Evolutionary conservation across 2,329 filamentous ascomycete genomes (phyloP).

Genomic region (Penicillium capsulatum): DNA sequence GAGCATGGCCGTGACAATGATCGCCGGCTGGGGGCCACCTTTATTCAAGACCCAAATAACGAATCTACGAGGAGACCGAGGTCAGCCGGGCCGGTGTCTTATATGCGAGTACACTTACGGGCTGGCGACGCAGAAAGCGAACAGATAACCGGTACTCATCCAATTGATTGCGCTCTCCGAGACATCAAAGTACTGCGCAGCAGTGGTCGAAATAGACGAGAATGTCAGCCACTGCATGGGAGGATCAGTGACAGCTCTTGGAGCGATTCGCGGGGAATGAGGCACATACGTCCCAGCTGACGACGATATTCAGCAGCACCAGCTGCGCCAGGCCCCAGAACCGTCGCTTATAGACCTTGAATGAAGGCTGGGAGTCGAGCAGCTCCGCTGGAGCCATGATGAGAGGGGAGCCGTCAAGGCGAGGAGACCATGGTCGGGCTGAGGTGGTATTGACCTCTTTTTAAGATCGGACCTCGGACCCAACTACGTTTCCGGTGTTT

Average conservation of each 20-base stretch:
- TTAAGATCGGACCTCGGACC: too few species aligned
- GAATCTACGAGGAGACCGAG: slow-evolving; percentile 31
- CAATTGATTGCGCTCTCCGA: slow-evolving; percentile 79
- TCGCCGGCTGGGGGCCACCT: slow-evolving; percentile 70
- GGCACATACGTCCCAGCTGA: slow-evolving; percentile 83
- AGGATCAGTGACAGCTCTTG: not conserved
- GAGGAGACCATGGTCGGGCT: not conserved
- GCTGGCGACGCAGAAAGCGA: slow-evolving; percentile 70
- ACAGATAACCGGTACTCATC: slow-evolving; percentile 82
- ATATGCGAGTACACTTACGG: slow-evolving; percentile 48
- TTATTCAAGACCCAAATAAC: slow-evolving; percentile 74
- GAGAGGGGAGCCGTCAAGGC: not conserved
- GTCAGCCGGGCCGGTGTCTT: not conserved
- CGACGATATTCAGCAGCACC: slow-evolving; percentile 82
- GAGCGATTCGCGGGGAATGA: not conserved
- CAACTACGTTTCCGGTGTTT: too few species aligned
- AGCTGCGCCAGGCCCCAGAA: slow-evolving; percentile 85
- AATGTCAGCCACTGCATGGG: slow-evolving; percentile 77
- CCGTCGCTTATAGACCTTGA: slow-evolving; percentile 71
- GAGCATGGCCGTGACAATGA: slow-evolving; percentile 68
- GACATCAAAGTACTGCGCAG: slow-evolving; percentile 71
- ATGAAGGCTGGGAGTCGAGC: slow-evolving; percentile 29
- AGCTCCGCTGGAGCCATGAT: slow-evolving; percentile 3
- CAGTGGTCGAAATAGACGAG: slow-evolving; percentile 71
- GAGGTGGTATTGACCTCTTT: not conserved